Evolutionary conservation across 2,329 filamentous ascomycete species (phyloP).

Genomic region (Monilinia polystroma): DNA sequence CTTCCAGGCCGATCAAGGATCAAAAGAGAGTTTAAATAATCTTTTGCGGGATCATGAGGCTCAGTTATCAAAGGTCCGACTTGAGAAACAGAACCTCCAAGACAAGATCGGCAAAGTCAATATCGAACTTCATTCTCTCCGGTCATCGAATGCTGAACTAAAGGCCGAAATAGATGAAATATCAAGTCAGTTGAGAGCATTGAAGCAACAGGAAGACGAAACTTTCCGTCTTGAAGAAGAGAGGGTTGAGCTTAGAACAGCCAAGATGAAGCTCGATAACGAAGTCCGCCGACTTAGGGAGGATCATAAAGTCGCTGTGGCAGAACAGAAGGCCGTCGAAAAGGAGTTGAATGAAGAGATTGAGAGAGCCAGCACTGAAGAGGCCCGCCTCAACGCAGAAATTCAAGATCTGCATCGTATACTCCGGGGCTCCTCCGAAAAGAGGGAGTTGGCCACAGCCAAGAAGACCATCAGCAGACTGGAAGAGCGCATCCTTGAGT

Average conservation of each 20-base stretch:
- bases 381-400: constrained; percentile 59
- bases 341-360: constrained; percentile 64
- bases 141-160: constrained; percentile 55
- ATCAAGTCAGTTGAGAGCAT: constrained; percentile 56
- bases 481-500: constrained; percentile 53
- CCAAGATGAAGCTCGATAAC: constrained; percentile 66
- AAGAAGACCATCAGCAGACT: constrained; percentile 64
- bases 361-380: constrained; percentile 63
- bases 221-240: constrained; percentile 65
- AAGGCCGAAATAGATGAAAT: constrained; percentile 68
- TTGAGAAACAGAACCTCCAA: constrained; percentile 63
- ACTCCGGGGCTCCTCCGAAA: constrained; percentile 39
- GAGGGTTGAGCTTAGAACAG: constrained; percentile 64
- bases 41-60: constrained; percentile 58
- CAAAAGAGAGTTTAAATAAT: constrained; percentile 53
- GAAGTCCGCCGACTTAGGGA: constrained; percentile 65
- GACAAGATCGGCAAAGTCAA: constrained; percentile 60
- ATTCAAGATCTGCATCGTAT: constrained; percentile 52
- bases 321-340: constrained; percentile 60
- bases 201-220: constrained; percentile 56
- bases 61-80: constrained; percentile 55
- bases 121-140: constrained; percentile 59
- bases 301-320: constrained; percentile 57
- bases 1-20: constrained; percentile 40
- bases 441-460: constrained; percentile 49